Evolutionary conservation across 345 rosid species (phyloP).

Genomic region (Laguncularia racemosa): DNA sequence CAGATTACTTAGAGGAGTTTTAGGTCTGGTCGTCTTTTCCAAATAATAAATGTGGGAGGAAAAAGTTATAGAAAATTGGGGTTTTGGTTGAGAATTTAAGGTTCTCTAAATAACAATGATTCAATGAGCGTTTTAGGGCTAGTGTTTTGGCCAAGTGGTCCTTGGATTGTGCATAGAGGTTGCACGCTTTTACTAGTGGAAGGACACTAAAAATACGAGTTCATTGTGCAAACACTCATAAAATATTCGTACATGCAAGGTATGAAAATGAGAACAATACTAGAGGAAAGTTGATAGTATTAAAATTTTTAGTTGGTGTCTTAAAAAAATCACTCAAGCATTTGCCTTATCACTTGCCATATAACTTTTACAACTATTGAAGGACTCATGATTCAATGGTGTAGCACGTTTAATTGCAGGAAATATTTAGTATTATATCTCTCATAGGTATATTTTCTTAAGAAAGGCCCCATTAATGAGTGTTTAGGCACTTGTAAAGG

Average conservation of each 20-base stretch:
- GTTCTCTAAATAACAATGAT: conserved; percentile 6
- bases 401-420: background rate
- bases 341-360: conserved; percentile 11
- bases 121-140: conserved; percentile 14
- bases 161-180: conserved; percentile 14
- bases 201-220: conserved; percentile 16
- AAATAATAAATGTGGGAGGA: conserved; percentile 16
- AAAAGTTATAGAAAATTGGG: conserved; percentile 12
- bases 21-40: background rate
- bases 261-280: background rate
- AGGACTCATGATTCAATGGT: conserved; percentile 16
- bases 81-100: conserved; percentile 18
- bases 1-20: background rate
- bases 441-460: too few relatives aligned
- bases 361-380: conserved; percentile 3
- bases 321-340: conserved; percentile 4
- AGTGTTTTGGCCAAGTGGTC: conserved; percentile 19
- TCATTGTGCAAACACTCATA: background rate
- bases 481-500: too few relatives aligned
- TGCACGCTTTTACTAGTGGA: conserved; percentile 6
- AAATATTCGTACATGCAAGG: conserved; percentile 11
- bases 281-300: conserved; percentile 3
- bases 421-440: background rate
- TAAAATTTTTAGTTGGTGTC: conserved; percentile 10
- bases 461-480: too few relatives aligned